Percentiles rank a stretch among this genome's conserved stretches.
phyloP scores from a whole-genome alignment of 805 yeast species.

The Vanderwaltozyma yarrowii region DNA sequence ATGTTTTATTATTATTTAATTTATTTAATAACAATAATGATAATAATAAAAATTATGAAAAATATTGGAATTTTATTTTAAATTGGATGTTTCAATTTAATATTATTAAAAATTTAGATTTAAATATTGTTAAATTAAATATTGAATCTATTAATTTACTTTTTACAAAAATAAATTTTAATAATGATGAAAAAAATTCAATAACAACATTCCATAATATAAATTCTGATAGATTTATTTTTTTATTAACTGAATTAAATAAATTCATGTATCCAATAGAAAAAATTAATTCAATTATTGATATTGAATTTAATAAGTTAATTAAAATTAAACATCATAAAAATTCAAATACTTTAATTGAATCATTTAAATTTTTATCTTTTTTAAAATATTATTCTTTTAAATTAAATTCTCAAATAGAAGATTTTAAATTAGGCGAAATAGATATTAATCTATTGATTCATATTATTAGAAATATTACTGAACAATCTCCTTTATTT shows the following conservation, averaged over 20 bases:
- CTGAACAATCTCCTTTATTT: slow-evolving; percentile 8
- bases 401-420: slow-evolving; percentile 2
- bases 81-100: slow-evolving; percentile 18
- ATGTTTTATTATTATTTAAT: slow-evolving; percentile 25
- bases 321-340: not conserved
- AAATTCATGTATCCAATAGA: not conserved
- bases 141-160: slow-evolving; percentile 5
- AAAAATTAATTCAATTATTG: slow-evolving; percentile 14
- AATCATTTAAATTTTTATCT: slow-evolving; percentile 18
- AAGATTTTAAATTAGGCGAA: slow-evolving; percentile 1
- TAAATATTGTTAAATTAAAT: slow-evolving; percentile 7
- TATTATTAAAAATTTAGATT: slow-evolving; percentile 13
- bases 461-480: slow-evolving; percentile 13
- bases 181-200: not conserved
- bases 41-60: slow-evolving; percentile 10
- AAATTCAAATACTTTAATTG: slow-evolving; percentile 9
- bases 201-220: not conserved
- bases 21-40: slow-evolving; percentile 9
- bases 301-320: not conserved
- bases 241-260: slow-evolving; percentile 6
- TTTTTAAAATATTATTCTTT: slow-evolving; percentile 13
- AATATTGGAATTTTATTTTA: slow-evolving; percentile 11
- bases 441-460: slow-evolving; percentile 11
- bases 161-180: not conserved
- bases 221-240: not conserved